Percentiles rank a stretch among this genome's conserved stretches.
Evolutionary conservation across 169 alveolate genomes (phyloP).

Genomic region (Plasmodium billcollinsi): DNA sequence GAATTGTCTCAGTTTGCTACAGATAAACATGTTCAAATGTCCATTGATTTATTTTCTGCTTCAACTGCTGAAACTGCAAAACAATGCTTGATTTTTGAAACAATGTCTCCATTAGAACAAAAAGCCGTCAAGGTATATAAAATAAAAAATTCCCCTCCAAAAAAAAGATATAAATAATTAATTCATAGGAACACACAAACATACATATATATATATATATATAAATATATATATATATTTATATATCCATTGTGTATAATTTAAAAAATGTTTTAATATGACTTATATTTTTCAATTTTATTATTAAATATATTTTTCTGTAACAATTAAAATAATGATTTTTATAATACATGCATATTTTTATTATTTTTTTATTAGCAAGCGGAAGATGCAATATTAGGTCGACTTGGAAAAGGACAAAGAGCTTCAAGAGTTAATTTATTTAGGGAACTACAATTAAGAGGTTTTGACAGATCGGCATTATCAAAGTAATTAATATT

Average conservation of each 20-base stretch:
- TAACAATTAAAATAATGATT: not conserved
- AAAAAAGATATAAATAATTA: too few relatives aligned
- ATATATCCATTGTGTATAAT: not conserved
- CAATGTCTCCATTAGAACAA: constrained; percentile 89
- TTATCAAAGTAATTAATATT: constrained; percentile 81
- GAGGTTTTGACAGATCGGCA: constrained; percentile 85
- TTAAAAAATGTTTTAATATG: not conserved
- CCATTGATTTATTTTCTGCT: constrained; percentile 90
- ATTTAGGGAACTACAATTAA: constrained; percentile 84
- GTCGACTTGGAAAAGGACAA: constrained; percentile 88
- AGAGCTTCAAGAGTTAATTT: constrained; percentile 86
- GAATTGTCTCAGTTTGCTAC: constrained; percentile 91
- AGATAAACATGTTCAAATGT: constrained; percentile 92
- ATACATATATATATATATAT: too few relatives aligned
- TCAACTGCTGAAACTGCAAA: constrained; percentile 93
- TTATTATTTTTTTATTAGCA: constrained; percentile 74
- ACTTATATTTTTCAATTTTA: not conserved
- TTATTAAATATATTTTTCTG: not conserved
- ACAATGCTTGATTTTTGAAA: constrained; percentile 86
- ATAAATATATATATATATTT: too few relatives aligned
- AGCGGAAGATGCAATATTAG: constrained; percentile 89
- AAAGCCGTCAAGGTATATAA: constrained; percentile 81
- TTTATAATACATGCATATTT: constrained; percentile 1
- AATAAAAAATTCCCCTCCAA: not conserved
- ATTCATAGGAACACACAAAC: too few relatives aligned